phyloP scores from a whole-genome alignment of 805 yeast species.

The Blastobotrys peoriensis region DNA sequence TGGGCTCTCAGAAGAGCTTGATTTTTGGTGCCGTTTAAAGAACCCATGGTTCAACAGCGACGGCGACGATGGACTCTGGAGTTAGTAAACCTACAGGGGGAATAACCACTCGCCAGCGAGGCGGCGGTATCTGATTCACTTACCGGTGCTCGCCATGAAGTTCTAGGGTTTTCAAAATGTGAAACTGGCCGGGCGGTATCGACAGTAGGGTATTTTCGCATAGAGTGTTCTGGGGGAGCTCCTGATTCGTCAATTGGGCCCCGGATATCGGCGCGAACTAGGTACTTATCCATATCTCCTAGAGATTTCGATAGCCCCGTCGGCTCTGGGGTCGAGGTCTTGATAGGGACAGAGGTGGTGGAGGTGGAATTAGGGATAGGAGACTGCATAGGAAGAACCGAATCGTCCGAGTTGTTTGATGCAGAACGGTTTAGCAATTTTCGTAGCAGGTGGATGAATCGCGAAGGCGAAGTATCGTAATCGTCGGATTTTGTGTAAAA shows the following conservation, averaged over 20 bases:
- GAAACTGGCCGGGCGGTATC: conserved; percentile 12
- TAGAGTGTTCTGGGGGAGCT: too few species aligned
- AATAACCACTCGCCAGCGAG: too few species aligned
- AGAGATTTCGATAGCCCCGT: too few species aligned
- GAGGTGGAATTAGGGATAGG: too few species aligned
- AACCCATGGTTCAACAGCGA: conserved; percentile 37
- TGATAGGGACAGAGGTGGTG: too few species aligned
- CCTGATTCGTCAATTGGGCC: too few species aligned
- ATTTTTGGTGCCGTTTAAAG: conserved; percentile 58
- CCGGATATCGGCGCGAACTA: too few species aligned
- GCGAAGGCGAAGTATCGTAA: conserved; percentile 46
- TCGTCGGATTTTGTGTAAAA: conserved; percentile 28
- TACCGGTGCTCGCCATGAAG: conserved; percentile 8
- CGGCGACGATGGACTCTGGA: conserved; percentile 32
- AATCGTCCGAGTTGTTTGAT: conserved; percentile 13
- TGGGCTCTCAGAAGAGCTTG: conserved; percentile 56
- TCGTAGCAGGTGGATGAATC: conserved; percentile 51
- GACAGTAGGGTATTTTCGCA: background rate
- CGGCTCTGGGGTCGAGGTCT: too few species aligned
- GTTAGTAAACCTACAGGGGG: too few species aligned
- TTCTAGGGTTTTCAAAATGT: conserved; percentile 10
- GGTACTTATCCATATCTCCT: too few species aligned
- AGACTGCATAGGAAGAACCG: too few species aligned
- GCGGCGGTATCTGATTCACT: too few species aligned
- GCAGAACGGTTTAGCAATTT: conserved; percentile 34